phyloP scores from a whole-genome alignment of 345 rosid genomes.

The Eucalyptus regnans region DNA sequence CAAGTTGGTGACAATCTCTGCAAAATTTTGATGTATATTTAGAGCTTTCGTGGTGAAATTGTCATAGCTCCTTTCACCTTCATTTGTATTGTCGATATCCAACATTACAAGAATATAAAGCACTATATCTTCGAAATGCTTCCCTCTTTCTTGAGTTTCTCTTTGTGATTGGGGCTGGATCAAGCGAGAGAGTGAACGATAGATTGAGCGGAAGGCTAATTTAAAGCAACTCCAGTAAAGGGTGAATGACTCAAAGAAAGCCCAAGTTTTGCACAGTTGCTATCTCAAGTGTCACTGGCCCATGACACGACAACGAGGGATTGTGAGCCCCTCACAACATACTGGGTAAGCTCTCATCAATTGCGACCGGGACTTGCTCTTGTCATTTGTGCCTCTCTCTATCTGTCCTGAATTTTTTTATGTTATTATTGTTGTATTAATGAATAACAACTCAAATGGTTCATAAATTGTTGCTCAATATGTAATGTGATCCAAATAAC shows the following conservation, averaged over 20 bases:
- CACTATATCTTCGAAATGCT: background rate
- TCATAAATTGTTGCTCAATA: no score
- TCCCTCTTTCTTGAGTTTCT: background rate
- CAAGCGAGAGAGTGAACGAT: background rate
- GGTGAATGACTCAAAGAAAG: background rate
- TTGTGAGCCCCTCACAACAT: no score
- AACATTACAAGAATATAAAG: background rate
- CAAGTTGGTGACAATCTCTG: background rate
- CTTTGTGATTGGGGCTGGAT: background rate
- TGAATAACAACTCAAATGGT: no score
- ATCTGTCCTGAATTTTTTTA: no score
- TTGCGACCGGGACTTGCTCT: no score
- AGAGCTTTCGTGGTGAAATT: background rate
- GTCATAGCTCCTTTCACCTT: background rate
- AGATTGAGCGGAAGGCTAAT: background rate
- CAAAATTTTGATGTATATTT: background rate
- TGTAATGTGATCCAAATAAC: no score
- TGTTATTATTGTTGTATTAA: no score
- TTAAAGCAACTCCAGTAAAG: background rate
- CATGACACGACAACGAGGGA: no score
- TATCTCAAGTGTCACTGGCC: no score
- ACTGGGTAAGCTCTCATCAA: no score
- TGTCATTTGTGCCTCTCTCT: no score
- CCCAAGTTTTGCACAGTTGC: no score
- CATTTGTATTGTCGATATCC: background rate